A percentile compares a stretch with the other conserved stretches of the same genome.
Conservation (phyloP, 2,329 filamentous ascomycete genomes). For the Mollisiaceae sp. region DNA sequence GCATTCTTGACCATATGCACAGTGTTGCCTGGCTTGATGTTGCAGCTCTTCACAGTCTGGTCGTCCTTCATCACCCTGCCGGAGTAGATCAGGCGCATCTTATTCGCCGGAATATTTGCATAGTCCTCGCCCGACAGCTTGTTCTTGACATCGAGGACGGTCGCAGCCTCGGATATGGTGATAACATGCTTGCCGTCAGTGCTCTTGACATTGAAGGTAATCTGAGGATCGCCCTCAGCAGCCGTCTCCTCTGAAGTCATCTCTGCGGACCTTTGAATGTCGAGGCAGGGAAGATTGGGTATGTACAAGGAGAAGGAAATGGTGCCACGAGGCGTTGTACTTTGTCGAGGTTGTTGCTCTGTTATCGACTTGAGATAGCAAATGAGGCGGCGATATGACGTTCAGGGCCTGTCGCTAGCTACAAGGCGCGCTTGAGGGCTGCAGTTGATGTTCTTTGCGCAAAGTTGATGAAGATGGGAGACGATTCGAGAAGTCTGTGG, state of each 20-base stretch:
- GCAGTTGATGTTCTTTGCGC: not conserved
- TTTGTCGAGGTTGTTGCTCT: constrained; percentile 1
- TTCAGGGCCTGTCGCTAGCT: not conserved
- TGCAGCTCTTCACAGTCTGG: constrained; percentile 83
- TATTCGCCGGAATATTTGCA: constrained; percentile 84
- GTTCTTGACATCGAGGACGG: constrained; percentile 84
- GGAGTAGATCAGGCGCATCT: constrained; percentile 96
- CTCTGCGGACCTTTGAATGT: constrained; percentile 25
- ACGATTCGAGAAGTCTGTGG: not conserved
- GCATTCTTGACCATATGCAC: constrained; percentile 97
- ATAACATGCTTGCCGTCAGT: constrained; percentile 86
- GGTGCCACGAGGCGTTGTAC: constrained; percentile 2
- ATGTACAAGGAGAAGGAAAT: not conserved
- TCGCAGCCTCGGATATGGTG: constrained; percentile 77
- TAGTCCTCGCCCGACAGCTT: constrained; percentile 83
- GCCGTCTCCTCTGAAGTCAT: constrained; percentile 60
- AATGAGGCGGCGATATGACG: constrained; percentile 13
- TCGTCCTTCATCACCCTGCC: constrained; percentile 95
- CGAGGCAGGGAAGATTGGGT: not conserved
- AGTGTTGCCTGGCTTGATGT: constrained; percentile 95
- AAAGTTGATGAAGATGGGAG: not conserved
- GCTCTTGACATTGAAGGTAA: constrained; percentile 98
- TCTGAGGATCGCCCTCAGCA: constrained; percentile 61
- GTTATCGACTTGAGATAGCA: not conserved
- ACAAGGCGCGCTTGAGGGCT: not conserved